These are phyloP conservation scores for Magnusiomyces suaveolens DNA, from an alignment of 1,139 yeast genomes.

Conservation along the genomic window DNA sequence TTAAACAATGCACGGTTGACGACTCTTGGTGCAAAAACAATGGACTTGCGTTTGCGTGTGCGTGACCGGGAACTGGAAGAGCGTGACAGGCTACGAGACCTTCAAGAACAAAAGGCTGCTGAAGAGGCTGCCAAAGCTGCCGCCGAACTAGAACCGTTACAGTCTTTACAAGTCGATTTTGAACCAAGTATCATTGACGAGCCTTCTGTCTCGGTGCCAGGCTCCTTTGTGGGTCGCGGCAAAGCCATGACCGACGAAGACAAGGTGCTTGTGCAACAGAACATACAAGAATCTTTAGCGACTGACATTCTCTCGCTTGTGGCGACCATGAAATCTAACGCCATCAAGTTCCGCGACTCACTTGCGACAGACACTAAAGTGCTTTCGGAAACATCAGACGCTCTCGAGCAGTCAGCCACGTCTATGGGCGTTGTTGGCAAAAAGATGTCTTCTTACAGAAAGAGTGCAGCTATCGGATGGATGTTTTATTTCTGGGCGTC, in stretches of 20 bases:
- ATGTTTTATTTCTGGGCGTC: constrained; percentile 33
- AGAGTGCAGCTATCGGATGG: constrained; percentile 33
- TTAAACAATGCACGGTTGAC: neutral
- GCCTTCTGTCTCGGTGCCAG: too few species aligned
- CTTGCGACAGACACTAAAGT: constrained; percentile 30
- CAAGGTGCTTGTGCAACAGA: constrained; percentile 28
- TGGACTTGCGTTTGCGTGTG: constrained; percentile 6
- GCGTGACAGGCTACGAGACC: constrained; percentile 35
- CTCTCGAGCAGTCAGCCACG: constrained; percentile 30
- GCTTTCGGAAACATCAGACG: constrained; percentile 28
- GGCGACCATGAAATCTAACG: constrained; percentile 42
- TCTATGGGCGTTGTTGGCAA: constrained; percentile 32
- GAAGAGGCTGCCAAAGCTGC: constrained; percentile 33
- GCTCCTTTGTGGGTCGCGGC: too few species aligned
- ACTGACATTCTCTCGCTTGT: constrained; percentile 43
- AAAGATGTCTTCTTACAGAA: constrained; percentile 27
- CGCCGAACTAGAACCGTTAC: neutral
- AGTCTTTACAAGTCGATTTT: neutral
- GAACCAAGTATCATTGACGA: too few species aligned
- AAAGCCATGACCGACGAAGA: constrained; percentile 21
- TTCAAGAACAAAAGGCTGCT: constrained; percentile 44
- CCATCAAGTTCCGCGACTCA: constrained; percentile 36
- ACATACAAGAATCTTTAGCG: constrained; percentile 36
- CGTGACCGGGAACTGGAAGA: constrained; percentile 4
- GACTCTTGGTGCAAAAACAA: neutral